Percentiles rank a stretch among this genome's conserved stretches.
phyloP scores from a whole-genome alignment of 2,329 filamentous ascomycete species.

The Paramyrothecium roridum region DNA sequence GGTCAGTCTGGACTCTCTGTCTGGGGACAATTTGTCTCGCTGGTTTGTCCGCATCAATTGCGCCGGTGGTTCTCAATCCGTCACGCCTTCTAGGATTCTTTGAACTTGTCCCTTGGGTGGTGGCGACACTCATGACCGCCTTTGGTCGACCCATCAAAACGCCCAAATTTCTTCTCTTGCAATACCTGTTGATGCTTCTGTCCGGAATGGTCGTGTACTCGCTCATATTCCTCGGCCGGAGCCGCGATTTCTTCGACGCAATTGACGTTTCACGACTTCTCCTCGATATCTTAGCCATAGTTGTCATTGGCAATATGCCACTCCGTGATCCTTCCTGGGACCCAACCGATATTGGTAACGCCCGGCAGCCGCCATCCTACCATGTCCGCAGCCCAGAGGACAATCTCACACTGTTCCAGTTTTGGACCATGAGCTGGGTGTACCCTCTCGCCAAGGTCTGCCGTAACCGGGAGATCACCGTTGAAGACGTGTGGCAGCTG shows the following conservation, averaged over 20 bases:
- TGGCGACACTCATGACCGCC: constrained; percentile 30
- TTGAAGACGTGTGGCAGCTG: constrained; percentile 79
- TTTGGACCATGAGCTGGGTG: constrained; percentile 84
- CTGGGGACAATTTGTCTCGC: constrained; percentile 27
- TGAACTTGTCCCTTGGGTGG: constrained; percentile 36
- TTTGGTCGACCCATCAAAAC: constrained; percentile 37
- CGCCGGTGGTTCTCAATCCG: constrained; percentile 24
- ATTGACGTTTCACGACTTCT: constrained; percentile 17
- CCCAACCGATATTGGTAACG: constrained; percentile 24
- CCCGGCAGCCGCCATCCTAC: constrained; percentile 20
- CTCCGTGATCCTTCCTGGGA: constrained; percentile 32
- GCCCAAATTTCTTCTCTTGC: constrained; percentile 34
- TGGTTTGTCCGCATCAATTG: constrained; percentile 30
- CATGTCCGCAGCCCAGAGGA: constrained; percentile 72
- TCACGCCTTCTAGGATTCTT: constrained; percentile 22
- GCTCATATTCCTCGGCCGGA: constrained; percentile 18
- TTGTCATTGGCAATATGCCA: constrained; percentile 32
- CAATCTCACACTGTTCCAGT: constrained; percentile 75
- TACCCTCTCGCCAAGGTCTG: constrained; percentile 67
- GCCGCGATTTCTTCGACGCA: constrained; percentile 14
- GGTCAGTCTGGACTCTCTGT: constrained; percentile 35
- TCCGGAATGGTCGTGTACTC: constrained; percentile 26
- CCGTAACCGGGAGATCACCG: constrained; percentile 62
- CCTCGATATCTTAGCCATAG: constrained; percentile 19
- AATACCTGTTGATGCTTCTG: constrained; percentile 32